A percentile compares a stretch with the other conserved stretches of the same genome.
Conservation (phyloP, 306 rosid genomes). For the Rosa persica region DNA sequence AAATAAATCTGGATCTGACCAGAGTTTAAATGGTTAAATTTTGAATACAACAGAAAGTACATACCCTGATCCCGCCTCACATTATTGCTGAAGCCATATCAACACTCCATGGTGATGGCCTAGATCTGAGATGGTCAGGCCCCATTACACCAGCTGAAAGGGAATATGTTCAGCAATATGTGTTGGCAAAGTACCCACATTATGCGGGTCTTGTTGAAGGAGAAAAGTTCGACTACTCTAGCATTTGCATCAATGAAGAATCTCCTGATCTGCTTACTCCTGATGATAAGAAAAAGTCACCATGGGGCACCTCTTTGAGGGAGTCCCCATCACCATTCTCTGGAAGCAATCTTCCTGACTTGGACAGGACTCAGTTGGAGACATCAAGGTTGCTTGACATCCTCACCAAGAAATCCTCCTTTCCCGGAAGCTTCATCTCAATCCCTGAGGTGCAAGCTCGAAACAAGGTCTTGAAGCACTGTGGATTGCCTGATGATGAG, state of each 20-base stretch:
- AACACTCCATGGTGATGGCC: conserved; percentile 51
- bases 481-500: conserved; percentile 66
- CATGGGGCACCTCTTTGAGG: conserved; percentile 43
- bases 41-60: conserved; percentile 42
- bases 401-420: conserved; percentile 70
- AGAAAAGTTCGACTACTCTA: conserved; percentile 64
- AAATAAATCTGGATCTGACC: conserved; percentile 10
- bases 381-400: conserved; percentile 80
- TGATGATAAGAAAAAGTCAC: conserved; percentile 64
- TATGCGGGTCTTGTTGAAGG: conserved; percentile 63
- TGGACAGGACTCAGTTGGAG: conserved; percentile 67
- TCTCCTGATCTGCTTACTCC: conserved; percentile 40
- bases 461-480: conserved; percentile 73
- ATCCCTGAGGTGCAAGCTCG: conserved; percentile 72
- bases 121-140: conserved; percentile 90
- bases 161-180: conserved; percentile 79
- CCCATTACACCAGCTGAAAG: conserved; percentile 86
- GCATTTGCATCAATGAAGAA: conserved; percentile 70
- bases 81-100: conserved; percentile 61
- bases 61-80: conserved; percentile 48
- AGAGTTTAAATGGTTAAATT: conserved; percentile 10
- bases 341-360: conserved; percentile 68
- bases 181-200: conserved; percentile 83
- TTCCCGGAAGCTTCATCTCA: conserved; percentile 73
- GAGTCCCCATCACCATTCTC: conserved; percentile 52